phyloP scores from a whole-genome alignment of 768 basidiomycete genomes.

The Cystobasidium onofrii region DNA sequence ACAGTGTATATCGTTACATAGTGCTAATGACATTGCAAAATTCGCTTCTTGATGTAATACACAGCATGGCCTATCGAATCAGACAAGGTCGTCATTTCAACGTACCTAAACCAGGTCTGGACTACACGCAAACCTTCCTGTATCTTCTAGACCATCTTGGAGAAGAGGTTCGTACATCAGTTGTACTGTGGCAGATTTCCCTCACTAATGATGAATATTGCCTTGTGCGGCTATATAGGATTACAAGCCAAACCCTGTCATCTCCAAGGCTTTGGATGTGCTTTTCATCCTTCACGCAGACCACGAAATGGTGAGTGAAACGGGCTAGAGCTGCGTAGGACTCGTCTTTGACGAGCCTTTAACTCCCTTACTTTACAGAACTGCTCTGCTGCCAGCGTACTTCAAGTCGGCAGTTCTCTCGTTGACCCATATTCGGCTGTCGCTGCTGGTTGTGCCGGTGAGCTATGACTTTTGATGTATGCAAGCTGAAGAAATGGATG shows the following conservation, averaged over 20 bases:
- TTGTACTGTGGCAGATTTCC: too few species aligned
- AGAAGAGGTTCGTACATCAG: constrained; percentile 47
- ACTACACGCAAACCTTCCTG: constrained; percentile 55
- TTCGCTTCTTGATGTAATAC: not conserved
- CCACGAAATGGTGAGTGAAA: constrained; percentile 76
- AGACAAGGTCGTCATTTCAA: constrained; percentile 85
- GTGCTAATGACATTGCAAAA: too few species aligned
- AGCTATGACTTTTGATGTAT: too few species aligned
- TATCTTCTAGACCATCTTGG: constrained; percentile 83
- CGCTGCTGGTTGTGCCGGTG: constrained; percentile 74
- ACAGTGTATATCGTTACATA: too few species aligned
- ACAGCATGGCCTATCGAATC: constrained; percentile 78
- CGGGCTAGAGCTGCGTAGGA: not conserved
- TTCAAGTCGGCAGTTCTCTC: constrained; percentile 79
- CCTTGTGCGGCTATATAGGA: constrained; percentile 40
- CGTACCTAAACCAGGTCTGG: constrained; percentile 60
- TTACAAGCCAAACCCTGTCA: constrained; percentile 71
- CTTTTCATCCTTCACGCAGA: constrained; percentile 74
- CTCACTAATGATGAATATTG: too few species aligned
- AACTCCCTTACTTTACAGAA: not conserved
- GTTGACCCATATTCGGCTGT: constrained; percentile 85
- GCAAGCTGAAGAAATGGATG: too few species aligned
- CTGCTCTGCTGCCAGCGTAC: constrained; percentile 59
- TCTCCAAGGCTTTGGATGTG: constrained; percentile 77
- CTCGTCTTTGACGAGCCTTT: not conserved